Conservation (phyloP, 2,329 filamentous ascomycete genomes). For the Colletotrichum sp. region DNA sequence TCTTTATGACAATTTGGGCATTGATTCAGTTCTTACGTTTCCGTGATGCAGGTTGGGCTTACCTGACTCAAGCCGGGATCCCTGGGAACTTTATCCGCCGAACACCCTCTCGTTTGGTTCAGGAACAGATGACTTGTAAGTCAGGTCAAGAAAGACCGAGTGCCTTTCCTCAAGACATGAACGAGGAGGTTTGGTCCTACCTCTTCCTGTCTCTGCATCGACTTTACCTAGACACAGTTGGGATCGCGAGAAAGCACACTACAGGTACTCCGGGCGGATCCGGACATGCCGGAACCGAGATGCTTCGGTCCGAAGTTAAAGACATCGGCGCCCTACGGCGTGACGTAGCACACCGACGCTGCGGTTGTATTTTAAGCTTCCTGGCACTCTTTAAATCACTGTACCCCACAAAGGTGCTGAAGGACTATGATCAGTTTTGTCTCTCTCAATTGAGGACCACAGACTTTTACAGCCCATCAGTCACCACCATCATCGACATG, state of each 20-base stretch:
- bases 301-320: background rate
- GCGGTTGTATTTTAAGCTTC: background rate
- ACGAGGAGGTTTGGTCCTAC: too few relatives aligned
- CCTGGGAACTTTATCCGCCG: background rate
- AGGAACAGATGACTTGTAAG: background rate
- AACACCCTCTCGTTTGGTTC: background rate
- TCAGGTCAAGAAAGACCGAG: accelerated
- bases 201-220: too few relatives aligned
- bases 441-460: too few relatives aligned
- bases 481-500: background rate
- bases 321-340: background rate
- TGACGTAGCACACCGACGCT: background rate
- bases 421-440: background rate
- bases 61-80: background rate
- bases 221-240: too few relatives aligned
- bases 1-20: background rate
- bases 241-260: too few relatives aligned
- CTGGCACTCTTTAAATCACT: background rate
- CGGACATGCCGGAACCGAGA: background rate
- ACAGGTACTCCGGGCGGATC: background rate
- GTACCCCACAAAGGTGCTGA: background rate
- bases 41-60: background rate
- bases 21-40: background rate
- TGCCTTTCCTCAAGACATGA: background rate
- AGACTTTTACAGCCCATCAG: background rate